A percentile compares a stretch with the other conserved stretches of the same genome.
These are phyloP conservation scores for Aspergillus diversus DNA, from an alignment of 495 filamentous ascomycete genomes.

Conservation along the genomic window DNA sequence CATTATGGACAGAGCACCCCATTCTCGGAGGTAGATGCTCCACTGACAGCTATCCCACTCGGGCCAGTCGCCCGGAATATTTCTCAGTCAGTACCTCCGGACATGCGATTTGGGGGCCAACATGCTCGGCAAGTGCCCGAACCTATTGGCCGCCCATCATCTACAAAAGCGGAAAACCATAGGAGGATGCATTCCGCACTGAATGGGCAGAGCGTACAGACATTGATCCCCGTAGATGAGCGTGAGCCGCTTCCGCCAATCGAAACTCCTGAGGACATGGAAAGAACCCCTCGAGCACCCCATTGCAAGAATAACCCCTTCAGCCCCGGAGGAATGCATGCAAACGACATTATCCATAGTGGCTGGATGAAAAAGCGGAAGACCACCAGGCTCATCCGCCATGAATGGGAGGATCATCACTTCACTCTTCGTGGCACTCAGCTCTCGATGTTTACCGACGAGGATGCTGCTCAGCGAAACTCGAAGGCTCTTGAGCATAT, in stretches of 20 bases:
- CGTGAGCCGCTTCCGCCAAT: constrained; percentile 28
- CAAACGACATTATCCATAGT: no score
- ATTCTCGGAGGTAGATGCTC: constrained; percentile 88
- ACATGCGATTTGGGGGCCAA: constrained; percentile 62
- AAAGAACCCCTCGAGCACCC: constrained; percentile 30
- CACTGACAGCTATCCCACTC: constrained; percentile 71
- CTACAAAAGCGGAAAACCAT: constrained; percentile 27
- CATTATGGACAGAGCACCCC: constrained; percentile 78
- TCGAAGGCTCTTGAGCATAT: no score
- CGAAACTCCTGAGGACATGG: constrained; percentile 36
- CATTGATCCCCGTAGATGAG: constrained; percentile 28
- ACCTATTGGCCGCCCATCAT: constrained; percentile 24
- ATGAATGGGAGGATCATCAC: no score
- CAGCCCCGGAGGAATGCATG: constrained; percentile 24
- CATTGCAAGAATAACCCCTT: constrained; percentile 32
- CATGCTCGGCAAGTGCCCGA: constrained; percentile 13
- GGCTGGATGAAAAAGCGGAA: no score
- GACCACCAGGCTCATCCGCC: no score
- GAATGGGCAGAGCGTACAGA: neutral
- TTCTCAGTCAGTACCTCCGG: constrained; percentile 89
- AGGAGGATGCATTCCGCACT: constrained; percentile 17
- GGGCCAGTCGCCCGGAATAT: constrained; percentile 70
- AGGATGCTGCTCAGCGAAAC: no score
- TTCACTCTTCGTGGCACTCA: no score
- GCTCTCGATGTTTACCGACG: no score